These are phyloP conservation scores for Paxillus ammoniavirescens DNA, from an alignment of 768 basidiomycete genomes.

Conservation along the genomic window DNA sequence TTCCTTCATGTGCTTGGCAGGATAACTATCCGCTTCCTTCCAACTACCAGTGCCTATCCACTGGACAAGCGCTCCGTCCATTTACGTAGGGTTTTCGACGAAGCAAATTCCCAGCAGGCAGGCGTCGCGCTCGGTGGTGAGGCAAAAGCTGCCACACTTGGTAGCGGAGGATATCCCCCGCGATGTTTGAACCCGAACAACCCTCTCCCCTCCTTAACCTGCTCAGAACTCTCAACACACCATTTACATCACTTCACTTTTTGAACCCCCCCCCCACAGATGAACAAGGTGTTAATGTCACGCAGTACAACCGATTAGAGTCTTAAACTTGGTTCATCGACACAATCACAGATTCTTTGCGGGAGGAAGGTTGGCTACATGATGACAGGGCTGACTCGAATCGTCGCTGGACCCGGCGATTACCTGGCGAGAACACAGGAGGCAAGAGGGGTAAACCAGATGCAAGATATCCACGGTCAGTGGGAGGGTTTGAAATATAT, in stretches of 20 bases:
- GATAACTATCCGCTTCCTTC: conserved; percentile 9
- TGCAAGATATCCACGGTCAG: too few relatives aligned
- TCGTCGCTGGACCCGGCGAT: too few relatives aligned
- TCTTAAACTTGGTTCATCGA: too few relatives aligned
- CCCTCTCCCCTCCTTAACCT: background rate
- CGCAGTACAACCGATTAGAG: too few relatives aligned
- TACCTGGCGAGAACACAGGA: too few relatives aligned
- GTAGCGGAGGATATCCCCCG: background rate
- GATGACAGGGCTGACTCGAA: too few relatives aligned
- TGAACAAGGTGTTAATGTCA: background rate
- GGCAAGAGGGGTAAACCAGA: too few relatives aligned
- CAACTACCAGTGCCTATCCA: background rate
- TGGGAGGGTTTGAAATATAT: too few relatives aligned
- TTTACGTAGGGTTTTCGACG: background rate
- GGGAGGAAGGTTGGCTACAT: too few relatives aligned
- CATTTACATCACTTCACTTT: background rate
- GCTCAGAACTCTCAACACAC: background rate
- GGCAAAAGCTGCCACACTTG: background rate
- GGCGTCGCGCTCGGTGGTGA: background rate
- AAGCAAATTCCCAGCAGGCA: background rate
- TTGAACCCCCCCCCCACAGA: background rate
- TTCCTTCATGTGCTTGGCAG: conserved; percentile 21
- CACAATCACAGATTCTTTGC: too few relatives aligned
- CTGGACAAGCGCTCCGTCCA: too few relatives aligned
- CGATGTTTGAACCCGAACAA: background rate